Evolutionary conservation across 116 monocot genomes (phyloP).

Genomic region (Thalassia testudinum): DNA sequence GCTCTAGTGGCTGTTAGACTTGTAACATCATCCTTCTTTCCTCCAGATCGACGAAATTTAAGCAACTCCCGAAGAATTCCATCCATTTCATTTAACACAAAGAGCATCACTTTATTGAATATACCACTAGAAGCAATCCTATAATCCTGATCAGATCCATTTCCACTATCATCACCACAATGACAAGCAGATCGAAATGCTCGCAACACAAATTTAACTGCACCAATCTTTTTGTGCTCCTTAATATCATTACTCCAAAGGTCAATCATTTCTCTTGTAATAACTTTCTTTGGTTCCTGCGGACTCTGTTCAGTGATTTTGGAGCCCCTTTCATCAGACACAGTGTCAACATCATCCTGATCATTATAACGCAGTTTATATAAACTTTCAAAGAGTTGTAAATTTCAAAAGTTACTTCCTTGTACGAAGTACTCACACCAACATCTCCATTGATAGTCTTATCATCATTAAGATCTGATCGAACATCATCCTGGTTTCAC

Average conservation of each 20-base stretch:
- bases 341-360: slow-evolving; percentile 9
- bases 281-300: slow-evolving; percentile 28
- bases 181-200: slow-evolving; percentile 81
- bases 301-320: slow-evolving; percentile 6
- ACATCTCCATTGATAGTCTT: slow-evolving; percentile 3
- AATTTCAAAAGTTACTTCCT: background rate
- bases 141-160: slow-evolving; percentile 20
- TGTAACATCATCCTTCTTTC: slow-evolving; percentile 73
- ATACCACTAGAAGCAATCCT: slow-evolving; percentile 63
- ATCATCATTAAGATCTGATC: slow-evolving; percentile 12
- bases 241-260: slow-evolving; percentile 58
- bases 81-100: slow-evolving; percentile 94
- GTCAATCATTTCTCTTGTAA: slow-evolving; percentile 81
- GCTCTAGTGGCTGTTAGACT: slow-evolving; percentile 30
- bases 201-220: slow-evolving; percentile 46
- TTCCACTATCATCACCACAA: slow-evolving; percentile 59
- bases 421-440: slow-evolving; percentile 8
- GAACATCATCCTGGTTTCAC: slow-evolving; percentile 25
- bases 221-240: slow-evolving; percentile 29
- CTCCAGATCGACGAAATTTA: slow-evolving; percentile 50
- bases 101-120: slow-evolving; percentile 85
- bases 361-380: background rate
- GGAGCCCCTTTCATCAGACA: slow-evolving; percentile 7
- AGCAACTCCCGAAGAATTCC: slow-evolving; percentile 53
- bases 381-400: background rate